phyloP scores from a whole-genome alignment of 2,329 filamentous ascomycete genomes.

The Pseudocercospora fuligena region DNA sequence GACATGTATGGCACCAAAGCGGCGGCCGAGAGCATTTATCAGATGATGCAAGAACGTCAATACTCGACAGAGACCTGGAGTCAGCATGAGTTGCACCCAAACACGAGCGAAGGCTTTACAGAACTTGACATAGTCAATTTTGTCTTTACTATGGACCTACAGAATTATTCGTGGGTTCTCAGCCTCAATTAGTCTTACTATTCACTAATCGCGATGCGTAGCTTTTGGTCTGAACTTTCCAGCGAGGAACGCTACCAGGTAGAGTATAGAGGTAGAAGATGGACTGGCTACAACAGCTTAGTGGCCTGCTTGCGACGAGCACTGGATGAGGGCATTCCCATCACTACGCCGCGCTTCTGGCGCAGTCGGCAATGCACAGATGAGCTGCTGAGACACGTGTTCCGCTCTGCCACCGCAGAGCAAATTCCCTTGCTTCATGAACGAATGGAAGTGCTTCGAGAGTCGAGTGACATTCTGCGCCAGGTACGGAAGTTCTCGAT shows the following conservation, averaged over 20 bases:
- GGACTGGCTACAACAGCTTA: constrained; percentile 96
- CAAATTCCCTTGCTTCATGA: constrained; percentile 83
- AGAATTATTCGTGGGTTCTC: constrained; percentile 74
- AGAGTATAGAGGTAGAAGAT: constrained; percentile 77
- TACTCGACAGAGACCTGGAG: constrained; percentile 89
- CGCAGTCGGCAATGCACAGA: constrained; percentile 64
- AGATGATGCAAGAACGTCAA: constrained; percentile 78
- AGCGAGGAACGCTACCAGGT: constrained; percentile 79
- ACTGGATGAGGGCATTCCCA: constrained; percentile 87
- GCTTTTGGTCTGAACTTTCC: constrained; percentile 82
- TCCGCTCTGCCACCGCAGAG: constrained; percentile 84
- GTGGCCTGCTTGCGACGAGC: constrained; percentile 86
- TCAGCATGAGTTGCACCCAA: constrained; percentile 86
- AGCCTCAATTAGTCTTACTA: too few species aligned
- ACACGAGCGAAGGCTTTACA: constrained; percentile 46
- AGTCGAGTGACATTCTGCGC: constrained; percentile 77
- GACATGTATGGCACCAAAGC: constrained; percentile 81
- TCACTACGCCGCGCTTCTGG: constrained; percentile 90
- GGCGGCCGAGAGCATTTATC: constrained; percentile 78
- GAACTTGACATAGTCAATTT: constrained; percentile 67
- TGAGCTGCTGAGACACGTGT: constrained; percentile 74
- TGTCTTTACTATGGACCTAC: constrained; percentile 94
- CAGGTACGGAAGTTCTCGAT: constrained; percentile 24
- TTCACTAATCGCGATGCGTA: constrained; percentile 23
- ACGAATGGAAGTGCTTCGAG: constrained; percentile 76